Percentiles rank a stretch among this genome's conserved stretches.
phyloP scores from a whole-genome alignment of 2,329 filamentous ascomycete species.

The Keithomyces neogunnii region DNA sequence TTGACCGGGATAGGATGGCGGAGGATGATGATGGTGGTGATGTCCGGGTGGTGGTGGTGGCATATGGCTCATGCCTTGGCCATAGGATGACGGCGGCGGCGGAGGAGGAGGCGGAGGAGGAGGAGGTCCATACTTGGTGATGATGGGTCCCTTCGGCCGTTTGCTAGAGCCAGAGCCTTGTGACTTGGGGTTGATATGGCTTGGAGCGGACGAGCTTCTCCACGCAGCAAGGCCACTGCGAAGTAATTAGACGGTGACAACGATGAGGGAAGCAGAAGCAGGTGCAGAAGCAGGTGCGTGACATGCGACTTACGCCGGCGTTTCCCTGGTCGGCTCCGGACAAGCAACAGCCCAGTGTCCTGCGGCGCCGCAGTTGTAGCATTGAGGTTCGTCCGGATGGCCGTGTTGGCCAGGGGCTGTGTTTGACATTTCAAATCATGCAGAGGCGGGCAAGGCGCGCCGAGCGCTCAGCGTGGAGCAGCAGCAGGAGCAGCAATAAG shows the following conservation, averaged over 20 bases:
- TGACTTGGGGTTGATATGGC: constrained; percentile 17
- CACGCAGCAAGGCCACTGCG: constrained; percentile 27
- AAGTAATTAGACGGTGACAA: constrained; percentile 2
- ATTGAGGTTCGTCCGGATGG: constrained; percentile 30
- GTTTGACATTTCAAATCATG: constrained; percentile 19
- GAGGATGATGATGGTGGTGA: constrained; percentile 12
- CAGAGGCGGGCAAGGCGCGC: neutral
- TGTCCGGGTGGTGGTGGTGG: constrained; percentile 18
- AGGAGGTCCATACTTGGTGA: constrained; percentile 26
- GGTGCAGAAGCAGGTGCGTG: neutral
- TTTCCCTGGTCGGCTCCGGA: constrained; percentile 38
- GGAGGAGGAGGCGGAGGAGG: constrained; percentile 10
- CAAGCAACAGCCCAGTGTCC: constrained; percentile 47
- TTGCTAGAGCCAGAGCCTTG: constrained; percentile 19
- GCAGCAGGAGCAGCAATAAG: neutral
- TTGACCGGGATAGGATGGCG: constrained; percentile 15
- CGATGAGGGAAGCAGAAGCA: neutral
- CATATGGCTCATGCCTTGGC: constrained; percentile 9
- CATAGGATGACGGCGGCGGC: constrained; percentile 3
- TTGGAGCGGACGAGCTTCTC: constrained; percentile 22
- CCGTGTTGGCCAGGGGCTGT: constrained; percentile 18
- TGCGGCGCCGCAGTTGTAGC: constrained; percentile 44
- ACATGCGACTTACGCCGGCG: constrained; percentile 38
- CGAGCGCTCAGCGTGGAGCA: constrained; percentile 1
- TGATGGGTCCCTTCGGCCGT: constrained; percentile 24